A percentile compares a stretch with the other conserved stretches of the same genome.
These are phyloP conservation scores for Heteromeles arbutifolia DNA, from an alignment of 306 rosid genomes.

Conservation along the genomic window DNA sequence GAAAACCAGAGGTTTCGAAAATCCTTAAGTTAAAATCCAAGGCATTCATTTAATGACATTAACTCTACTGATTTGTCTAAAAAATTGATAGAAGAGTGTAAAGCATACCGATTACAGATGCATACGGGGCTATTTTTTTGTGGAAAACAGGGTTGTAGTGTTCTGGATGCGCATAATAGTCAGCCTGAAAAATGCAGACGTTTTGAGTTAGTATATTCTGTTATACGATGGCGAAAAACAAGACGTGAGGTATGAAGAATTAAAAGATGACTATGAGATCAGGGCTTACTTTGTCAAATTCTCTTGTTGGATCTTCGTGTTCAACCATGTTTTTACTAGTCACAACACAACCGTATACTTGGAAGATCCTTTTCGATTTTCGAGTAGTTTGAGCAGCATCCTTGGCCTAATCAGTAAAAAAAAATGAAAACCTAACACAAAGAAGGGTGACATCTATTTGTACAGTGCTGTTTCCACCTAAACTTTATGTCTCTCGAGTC, in stretches of 20 bases:
- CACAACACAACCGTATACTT: constrained; percentile 84
- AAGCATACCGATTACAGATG: constrained; percentile 75
- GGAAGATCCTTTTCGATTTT: constrained; percentile 68
- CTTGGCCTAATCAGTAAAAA: constrained; percentile 38
- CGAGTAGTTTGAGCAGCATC: constrained; percentile 33
- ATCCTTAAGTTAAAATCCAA: too few relatives aligned
- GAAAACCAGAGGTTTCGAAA: too few relatives aligned
- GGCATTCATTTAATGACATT: not conserved
- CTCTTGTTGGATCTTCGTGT: constrained; percentile 45
- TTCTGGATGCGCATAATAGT: constrained; percentile 89
- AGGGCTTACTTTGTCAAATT: constrained; percentile 64
- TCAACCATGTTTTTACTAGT: constrained; percentile 72
- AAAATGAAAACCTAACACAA: not conserved
- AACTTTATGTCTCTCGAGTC: not conserved
- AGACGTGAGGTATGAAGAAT: not conserved
- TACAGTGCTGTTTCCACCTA: not conserved
- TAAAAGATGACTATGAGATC: too few relatives aligned
- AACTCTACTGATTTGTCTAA: constrained; percentile 1
- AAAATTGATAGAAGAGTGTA: constrained; percentile 17
- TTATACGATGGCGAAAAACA: not conserved
- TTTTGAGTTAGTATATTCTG: not conserved
- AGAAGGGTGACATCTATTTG: not conserved
- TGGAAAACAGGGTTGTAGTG: constrained; percentile 82
- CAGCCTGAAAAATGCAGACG: constrained; percentile 49
- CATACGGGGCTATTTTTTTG: constrained; percentile 68